A percentile compares a stretch with the other conserved stretches of the same genome.
These are phyloP conservation scores for Ophiocordyceps unilateralis DNA, from an alignment of 2,329 filamentous ascomycete genomes.

Conservation along the genomic window DNA sequence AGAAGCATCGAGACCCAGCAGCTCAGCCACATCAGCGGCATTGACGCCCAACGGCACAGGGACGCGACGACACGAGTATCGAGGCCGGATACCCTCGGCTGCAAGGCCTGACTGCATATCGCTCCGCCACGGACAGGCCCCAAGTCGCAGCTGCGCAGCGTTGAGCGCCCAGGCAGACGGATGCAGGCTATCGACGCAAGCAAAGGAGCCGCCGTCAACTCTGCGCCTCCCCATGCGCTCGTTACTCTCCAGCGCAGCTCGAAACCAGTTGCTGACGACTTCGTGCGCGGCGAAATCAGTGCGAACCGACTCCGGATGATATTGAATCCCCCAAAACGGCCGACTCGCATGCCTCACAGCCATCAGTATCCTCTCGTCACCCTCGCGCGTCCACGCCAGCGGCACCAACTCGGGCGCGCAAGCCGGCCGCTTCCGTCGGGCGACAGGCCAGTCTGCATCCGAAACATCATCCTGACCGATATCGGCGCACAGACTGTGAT, in stretches of 20 bases:
- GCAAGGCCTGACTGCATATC: slow-evolving; percentile 12
- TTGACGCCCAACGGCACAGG: slow-evolving; percentile 26
- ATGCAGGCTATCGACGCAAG: slow-evolving; percentile 8
- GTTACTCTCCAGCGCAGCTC: slow-evolving; percentile 44
- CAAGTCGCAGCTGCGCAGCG: not conserved
- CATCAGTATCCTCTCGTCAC: slow-evolving; percentile 50
- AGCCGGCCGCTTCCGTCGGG: slow-evolving; percentile 21
- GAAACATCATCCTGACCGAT: slow-evolving; percentile 28
- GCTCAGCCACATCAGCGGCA: slow-evolving; percentile 37
- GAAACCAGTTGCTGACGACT: slow-evolving; percentile 64
- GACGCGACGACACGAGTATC: slow-evolving; percentile 24
- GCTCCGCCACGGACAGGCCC: slow-evolving; percentile 8
- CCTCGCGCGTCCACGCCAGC: slow-evolving; percentile 44
- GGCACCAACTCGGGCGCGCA: slow-evolving; percentile 29
- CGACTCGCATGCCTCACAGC: slow-evolving; percentile 47
- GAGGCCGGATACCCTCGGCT: slow-evolving; percentile 10
- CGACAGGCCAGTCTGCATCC: slow-evolving; percentile 16
- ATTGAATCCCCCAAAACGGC: slow-evolving; percentile 79
- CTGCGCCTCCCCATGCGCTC: slow-evolving; percentile 7
- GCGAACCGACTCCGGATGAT: slow-evolving; percentile 79
- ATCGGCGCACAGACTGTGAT: slow-evolving; percentile 47
- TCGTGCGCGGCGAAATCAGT: slow-evolving; percentile 49
- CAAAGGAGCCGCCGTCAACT: slow-evolving; percentile 1
- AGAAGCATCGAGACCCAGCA: slow-evolving; percentile 19
- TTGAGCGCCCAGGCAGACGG: slow-evolving; percentile 1